Base-by-base conservation (phyloP, 2,329 filamentous ascomycete genomes). In the Colletotrichum acutatum region DNA sequence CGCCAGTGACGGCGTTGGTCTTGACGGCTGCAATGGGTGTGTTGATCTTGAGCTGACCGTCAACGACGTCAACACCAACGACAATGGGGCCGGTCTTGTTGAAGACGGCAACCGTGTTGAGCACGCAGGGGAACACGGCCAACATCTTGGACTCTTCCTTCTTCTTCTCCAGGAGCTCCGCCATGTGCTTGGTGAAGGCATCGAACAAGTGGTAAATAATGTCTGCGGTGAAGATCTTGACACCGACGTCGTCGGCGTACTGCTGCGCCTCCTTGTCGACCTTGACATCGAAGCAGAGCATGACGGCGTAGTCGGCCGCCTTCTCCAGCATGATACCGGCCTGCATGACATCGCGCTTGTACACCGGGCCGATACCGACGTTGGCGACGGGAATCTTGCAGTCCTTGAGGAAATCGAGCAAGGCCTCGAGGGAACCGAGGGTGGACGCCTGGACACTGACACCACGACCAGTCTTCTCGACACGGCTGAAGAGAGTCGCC, bases 191-290 rank as follows among this genome's bases (percentile, higher is more conserved):
- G 56, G 94, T 98, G 85, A 99, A 99, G 76, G 94, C 89, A 83
- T 99, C 97, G 82, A 99, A 99, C 71, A 99, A 87, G 83, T 99
- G 97, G 84, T 99, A 99, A 80, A 99, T 99, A 78, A 99, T 99
- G 83, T 99, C 96, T 3, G 97, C 97, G 3, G 95, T 97, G 87
- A 99, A 99, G 78, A 99, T 94, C 88, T 97, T 98, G 85, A 99
- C 94, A 64, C 95, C 95, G 75, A 97, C 92, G 70, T 98, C 95
- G 22, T 98, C 95, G 12, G 97, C 97, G 78, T 98, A 97, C 11
- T 90, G 89, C 76, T 93, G 91, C 0, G 97, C 97, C 81, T 99
- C 97, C 84, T 98, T 98, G 85, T 99, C 97, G 19, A 99, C 94
- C 87, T 98, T 98, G 85, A 99, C 97, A 82, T 99, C 97, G 89